Conservation (phyloP, 495 filamentous ascomycete genomes). For the Corynascus novoguineensis region DNA sequence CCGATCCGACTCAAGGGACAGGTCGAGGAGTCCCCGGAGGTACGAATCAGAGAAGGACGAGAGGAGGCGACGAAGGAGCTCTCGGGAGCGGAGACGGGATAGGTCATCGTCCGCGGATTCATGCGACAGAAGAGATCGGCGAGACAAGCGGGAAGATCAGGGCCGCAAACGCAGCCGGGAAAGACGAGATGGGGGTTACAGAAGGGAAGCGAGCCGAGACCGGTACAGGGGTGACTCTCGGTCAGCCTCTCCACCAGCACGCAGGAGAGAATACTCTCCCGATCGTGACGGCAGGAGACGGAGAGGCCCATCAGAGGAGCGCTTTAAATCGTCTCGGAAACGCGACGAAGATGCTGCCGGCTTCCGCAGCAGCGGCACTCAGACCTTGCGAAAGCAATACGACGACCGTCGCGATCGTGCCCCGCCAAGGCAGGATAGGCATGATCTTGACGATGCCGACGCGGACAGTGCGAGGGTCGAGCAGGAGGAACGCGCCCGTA, state of each 20-base stretch:
- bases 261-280: slow-evolving; percentile 20
- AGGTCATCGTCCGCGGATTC: slow-evolving; percentile 28
- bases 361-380: slow-evolving; percentile 23
- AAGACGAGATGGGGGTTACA: slow-evolving; percentile 1
- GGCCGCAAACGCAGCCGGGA: slow-evolving; percentile 9
- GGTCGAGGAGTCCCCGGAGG: slow-evolving; percentile 29
- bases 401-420: slow-evolving; percentile 18
- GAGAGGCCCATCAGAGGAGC: neutral
- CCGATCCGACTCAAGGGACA: slow-evolving; percentile 38
- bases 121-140: slow-evolving; percentile 8
- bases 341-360: slow-evolving; percentile 6
- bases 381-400: slow-evolving; percentile 27
- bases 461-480: slow-evolving; percentile 6
- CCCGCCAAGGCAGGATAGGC: neutral
- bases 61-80: slow-evolving; percentile 32
- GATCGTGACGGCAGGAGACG: slow-evolving; percentile 9
- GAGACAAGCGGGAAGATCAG: slow-evolving; percentile 7
- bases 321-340: neutral
- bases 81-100: slow-evolving; percentile 24
- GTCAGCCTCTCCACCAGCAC: slow-evolving; percentile 26
- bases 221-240: slow-evolving; percentile 11
- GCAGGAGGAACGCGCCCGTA: slow-evolving; percentile 54
- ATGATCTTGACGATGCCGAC: neutral
- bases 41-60: slow-evolving; percentile 33
- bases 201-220: neutral